Conservation (phyloP, 768 basidiomycete species). For the Podaxis sp. region DNA sequence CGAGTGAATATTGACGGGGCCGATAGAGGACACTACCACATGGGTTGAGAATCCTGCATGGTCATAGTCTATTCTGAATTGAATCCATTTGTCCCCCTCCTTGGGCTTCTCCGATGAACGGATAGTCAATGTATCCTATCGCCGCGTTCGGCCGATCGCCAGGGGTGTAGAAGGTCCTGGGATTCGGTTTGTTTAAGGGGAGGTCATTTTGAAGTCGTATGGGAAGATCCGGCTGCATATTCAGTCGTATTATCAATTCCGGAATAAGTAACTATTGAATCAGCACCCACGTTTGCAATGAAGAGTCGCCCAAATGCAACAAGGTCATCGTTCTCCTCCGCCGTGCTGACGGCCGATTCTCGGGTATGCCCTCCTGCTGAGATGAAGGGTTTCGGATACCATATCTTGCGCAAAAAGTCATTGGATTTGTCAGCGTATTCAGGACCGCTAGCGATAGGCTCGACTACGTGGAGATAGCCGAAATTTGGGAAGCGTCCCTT, state of each 20-base stretch:
- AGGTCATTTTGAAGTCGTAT: conserved; percentile 32
- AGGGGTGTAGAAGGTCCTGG: conserved; percentile 37
- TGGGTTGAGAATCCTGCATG: no score
- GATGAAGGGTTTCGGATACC: conserved; percentile 29
- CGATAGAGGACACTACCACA: no score
- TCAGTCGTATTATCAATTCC: neutral
- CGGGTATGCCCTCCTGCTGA: conserved; percentile 56
- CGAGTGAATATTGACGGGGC: no score
- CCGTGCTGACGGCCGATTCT: conserved; percentile 34
- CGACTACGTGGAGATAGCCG: conserved; percentile 52
- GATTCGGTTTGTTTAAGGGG: conserved; percentile 31
- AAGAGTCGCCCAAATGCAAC: conserved; percentile 30
- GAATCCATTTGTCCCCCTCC: neutral
- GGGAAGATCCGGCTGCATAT: conserved; percentile 23
- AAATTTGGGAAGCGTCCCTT: conserved; percentile 36
- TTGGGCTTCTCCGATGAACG: conserved; percentile 18
- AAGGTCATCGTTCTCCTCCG: conserved; percentile 28
- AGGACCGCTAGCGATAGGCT: conserved; percentile 28
- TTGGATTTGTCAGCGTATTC: conserved; percentile 28
- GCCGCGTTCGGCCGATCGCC: conserved; percentile 19
- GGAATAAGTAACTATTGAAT: neutral
- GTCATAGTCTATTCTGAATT: neutral
- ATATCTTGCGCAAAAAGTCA: conserved; percentile 25
- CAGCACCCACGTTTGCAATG: conserved; percentile 29
- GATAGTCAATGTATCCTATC: conserved; percentile 31